Evolutionary conservation across 192 early-diverging fungal genomes (phyloP).

Genomic region (Coemansia sp.): DNA sequence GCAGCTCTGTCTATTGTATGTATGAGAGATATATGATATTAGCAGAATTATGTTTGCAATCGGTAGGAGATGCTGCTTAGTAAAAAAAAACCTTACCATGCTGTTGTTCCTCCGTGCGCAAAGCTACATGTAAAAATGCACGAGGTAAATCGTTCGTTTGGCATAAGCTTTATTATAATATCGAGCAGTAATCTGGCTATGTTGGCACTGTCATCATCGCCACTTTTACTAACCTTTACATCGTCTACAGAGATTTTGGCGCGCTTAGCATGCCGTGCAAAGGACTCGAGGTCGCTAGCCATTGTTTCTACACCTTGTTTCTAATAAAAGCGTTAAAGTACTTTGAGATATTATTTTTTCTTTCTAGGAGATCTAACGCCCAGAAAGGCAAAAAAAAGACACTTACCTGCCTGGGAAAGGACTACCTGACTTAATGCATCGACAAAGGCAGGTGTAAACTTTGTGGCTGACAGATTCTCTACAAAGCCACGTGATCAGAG

Average conservation of each 20-base stretch:
- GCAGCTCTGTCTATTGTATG: not conserved
- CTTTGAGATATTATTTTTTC: not conserved
- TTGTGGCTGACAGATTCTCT: constrained; percentile 23
- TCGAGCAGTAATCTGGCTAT: not conserved
- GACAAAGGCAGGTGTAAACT: constrained; percentile 39
- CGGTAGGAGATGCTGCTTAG: not conserved
- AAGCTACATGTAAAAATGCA: constrained; percentile 18
- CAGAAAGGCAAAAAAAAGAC: not conserved
- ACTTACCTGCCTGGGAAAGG: constrained; percentile 38
- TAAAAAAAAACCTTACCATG: constrained; percentile 19
- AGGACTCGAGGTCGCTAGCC: constrained; percentile 46
- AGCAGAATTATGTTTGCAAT: too few relatives aligned
- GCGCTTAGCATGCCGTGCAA: constrained; percentile 51
- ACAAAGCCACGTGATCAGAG: constrained; percentile 2
- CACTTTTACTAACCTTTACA: constrained; percentile 24
- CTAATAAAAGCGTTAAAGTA: too few relatives aligned
- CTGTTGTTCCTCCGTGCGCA: constrained; percentile 35
- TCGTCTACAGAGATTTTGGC: constrained; percentile 51
- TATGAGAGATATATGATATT: not conserved
- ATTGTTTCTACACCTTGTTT: constrained; percentile 23
- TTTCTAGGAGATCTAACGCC: not conserved
- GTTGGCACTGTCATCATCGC: too few relatives aligned
- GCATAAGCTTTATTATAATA: not conserved
- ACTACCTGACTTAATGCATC: constrained; percentile 45
- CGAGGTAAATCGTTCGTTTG: not conserved